Percentiles rank a stretch among this genome's conserved stretches.
Conservation (phyloP, 345 rosid genomes). For the Melastoma malabathricum region DNA sequence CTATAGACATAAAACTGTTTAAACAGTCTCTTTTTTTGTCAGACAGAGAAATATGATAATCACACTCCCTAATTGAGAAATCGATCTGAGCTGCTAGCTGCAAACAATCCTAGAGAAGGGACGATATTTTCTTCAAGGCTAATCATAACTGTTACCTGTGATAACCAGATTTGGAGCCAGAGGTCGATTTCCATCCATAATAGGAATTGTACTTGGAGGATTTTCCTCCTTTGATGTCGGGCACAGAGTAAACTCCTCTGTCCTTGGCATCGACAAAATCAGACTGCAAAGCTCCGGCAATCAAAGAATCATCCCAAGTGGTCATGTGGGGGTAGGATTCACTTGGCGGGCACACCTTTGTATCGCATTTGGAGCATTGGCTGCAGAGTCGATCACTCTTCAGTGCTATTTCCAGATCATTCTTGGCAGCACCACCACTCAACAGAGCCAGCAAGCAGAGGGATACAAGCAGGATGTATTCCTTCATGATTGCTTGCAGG, state of each 20-base stretch:
- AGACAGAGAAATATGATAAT: too few relatives aligned
- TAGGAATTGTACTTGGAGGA: slow-evolving; percentile 25
- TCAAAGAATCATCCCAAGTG: slow-evolving; percentile 20
- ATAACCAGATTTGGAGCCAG: slow-evolving; percentile 37
- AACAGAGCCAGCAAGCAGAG: slow-evolving; percentile 8
- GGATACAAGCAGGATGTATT: background rate
- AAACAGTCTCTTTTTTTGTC: too few relatives aligned
- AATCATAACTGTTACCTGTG: slow-evolving; percentile 18
- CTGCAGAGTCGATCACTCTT: slow-evolving; percentile 27
- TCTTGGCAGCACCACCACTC: background rate
- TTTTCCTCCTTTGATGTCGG: slow-evolving; percentile 22
- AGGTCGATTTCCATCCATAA: slow-evolving; percentile 43
- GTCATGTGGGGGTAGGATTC: slow-evolving; percentile 38
- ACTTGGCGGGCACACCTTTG: slow-evolving; percentile 23
- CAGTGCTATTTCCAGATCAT: background rate
- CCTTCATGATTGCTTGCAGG: slow-evolving; percentile 1
- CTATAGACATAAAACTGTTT: too few relatives aligned
- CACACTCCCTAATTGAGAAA: too few relatives aligned
- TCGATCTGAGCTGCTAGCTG: too few relatives aligned
- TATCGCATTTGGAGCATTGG: slow-evolving; percentile 22
- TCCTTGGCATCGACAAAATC: slow-evolving; percentile 20
- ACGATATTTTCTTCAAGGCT: background rate
- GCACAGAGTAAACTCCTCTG: slow-evolving; percentile 29
- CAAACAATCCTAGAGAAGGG: background rate
- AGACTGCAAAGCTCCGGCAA: slow-evolving; percentile 28